Percentiles rank a stretch among this genome's conserved stretches.
Evolutionary conservation across 148 eudicot genomes (phyloP).

Genomic region (Nyssa sinensis): DNA sequence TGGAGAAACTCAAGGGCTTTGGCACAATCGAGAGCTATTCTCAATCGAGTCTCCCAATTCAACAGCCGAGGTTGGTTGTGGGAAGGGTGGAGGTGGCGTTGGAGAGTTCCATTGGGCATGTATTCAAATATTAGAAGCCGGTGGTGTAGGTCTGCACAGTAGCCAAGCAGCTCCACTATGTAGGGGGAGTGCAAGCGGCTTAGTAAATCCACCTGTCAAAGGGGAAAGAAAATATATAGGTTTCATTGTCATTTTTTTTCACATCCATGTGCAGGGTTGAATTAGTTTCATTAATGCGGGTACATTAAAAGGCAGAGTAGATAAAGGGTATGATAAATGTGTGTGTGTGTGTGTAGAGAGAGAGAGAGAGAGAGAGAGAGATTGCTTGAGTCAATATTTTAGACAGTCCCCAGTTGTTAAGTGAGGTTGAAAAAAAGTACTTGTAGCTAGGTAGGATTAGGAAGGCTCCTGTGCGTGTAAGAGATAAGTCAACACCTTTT

Average conservation of each 20-base stretch:
- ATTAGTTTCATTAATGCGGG: slow-evolving; percentile 18
- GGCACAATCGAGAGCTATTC: slow-evolving; percentile 95
- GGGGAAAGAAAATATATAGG: neutral
- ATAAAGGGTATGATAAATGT: neutral
- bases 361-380: slow-evolving; percentile 12
- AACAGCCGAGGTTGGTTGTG: slow-evolving; percentile 31
- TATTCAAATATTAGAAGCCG: slow-evolving; percentile 76
- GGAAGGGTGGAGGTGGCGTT: slow-evolving; percentile 52
- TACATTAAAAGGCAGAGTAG: slow-evolving; percentile 17
- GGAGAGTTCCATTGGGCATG: slow-evolving; percentile 76
- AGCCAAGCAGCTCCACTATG: slow-evolving; percentile 77
- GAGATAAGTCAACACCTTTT: too few relatives aligned
- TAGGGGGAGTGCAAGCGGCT: slow-evolving; percentile 71
- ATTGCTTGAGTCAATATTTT: neutral
- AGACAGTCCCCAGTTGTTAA: neutral
- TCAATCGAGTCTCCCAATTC: slow-evolving; percentile 74
- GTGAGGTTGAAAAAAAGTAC: too few relatives aligned
- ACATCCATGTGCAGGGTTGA: neutral
- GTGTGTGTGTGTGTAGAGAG: slow-evolving; percentile 9
- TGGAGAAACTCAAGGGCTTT: slow-evolving; percentile 87
- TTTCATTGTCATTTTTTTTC: neutral
- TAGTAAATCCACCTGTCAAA: slow-evolving; percentile 64
- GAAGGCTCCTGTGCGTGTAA: too few relatives aligned
- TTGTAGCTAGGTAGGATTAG: too few relatives aligned
- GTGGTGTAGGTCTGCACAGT: slow-evolving; percentile 88